phyloP scores from a whole-genome alignment of 805 yeast genomes.

The Nakazawaea ishiwadae region DNA sequence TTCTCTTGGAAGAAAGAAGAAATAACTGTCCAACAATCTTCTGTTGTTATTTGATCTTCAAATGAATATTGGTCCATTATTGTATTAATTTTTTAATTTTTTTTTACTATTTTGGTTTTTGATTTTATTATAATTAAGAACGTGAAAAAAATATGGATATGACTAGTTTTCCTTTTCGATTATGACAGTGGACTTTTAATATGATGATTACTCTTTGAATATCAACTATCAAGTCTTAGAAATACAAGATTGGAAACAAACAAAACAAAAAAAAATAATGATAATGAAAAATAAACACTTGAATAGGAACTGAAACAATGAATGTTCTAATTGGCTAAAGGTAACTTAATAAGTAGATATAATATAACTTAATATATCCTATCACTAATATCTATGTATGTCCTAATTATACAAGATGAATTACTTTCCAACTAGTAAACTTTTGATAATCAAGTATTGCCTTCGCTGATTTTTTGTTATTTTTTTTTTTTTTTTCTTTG shows the following conservation, averaged over 20 bases:
- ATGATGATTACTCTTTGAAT: too few relatives aligned
- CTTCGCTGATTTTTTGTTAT: conserved; percentile 3
- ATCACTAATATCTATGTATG: conserved; percentile 1
- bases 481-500: conserved; percentile 1
- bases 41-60: conserved; percentile 85
- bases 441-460: too few relatives aligned
- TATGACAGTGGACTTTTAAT: too few relatives aligned
- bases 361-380: conserved; percentile 2
- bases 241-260: neutral
- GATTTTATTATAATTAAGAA: neutral
- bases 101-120: neutral
- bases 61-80: conserved; percentile 60
- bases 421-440: too few relatives aligned
- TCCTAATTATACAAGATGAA: too few relatives aligned
- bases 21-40: conserved; percentile 99
- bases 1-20: conserved; percentile 94
- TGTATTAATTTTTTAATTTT: conserved; percentile 17
- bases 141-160: too few relatives aligned
- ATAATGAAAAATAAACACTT: neutral
- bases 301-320: neutral
- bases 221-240: too few relatives aligned
- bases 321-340: neutral
- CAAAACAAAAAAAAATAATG: neutral
- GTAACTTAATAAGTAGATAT: neutral
- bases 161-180: too few relatives aligned